These are phyloP conservation scores for Sclerotinia sclerotiorum DNA, from an alignment of 2,329 filamentous ascomycete genomes.

Conservation along the genomic window DNA sequence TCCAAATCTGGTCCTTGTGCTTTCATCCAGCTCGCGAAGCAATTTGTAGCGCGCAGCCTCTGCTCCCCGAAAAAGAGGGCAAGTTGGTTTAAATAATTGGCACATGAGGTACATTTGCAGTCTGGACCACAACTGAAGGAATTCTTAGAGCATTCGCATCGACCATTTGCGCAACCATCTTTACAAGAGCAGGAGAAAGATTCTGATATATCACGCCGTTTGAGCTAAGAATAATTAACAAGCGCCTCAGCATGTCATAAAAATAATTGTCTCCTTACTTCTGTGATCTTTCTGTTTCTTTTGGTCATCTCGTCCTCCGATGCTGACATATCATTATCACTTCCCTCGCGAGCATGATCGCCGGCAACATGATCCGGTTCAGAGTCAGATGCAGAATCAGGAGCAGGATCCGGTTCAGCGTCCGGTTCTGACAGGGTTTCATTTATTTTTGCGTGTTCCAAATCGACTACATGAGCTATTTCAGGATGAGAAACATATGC, in stretches of 20 bases:
- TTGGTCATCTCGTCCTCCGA: not conserved
- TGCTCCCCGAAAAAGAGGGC: constrained; percentile 14
- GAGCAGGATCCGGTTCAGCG: not conserved
- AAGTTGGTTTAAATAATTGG: constrained; percentile 7
- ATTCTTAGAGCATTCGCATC: constrained; percentile 18
- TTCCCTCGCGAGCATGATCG: not conserved
- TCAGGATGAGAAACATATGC: constrained; percentile 16
- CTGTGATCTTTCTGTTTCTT: constrained; percentile 14
- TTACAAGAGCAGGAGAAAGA: constrained; percentile 9
- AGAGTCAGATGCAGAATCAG: not conserved
- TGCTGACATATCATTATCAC: not conserved
- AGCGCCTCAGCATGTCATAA: not conserved
- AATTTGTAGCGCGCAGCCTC: constrained; percentile 14
- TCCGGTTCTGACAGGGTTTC: not conserved
- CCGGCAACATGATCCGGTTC: no score
- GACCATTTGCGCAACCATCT: not conserved
- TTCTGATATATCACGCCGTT: not conserved
- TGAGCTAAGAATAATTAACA: constrained; percentile 8
- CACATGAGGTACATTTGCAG: constrained; percentile 21
- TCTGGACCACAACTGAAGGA: constrained; percentile 5
- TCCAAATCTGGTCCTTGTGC: not conserved
- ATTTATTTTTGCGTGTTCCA: constrained; percentile 18
- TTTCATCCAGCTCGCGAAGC: constrained; percentile 17
- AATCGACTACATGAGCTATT: constrained; percentile 13
- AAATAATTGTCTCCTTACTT: constrained; percentile 7